A percentile compares a stretch with the other conserved stretches of the same genome.
Evolutionary conservation across 2,329 filamentous ascomycete genomes (phyloP).

Genomic region (Pseudocercospora pini-densiflorae): DNA sequence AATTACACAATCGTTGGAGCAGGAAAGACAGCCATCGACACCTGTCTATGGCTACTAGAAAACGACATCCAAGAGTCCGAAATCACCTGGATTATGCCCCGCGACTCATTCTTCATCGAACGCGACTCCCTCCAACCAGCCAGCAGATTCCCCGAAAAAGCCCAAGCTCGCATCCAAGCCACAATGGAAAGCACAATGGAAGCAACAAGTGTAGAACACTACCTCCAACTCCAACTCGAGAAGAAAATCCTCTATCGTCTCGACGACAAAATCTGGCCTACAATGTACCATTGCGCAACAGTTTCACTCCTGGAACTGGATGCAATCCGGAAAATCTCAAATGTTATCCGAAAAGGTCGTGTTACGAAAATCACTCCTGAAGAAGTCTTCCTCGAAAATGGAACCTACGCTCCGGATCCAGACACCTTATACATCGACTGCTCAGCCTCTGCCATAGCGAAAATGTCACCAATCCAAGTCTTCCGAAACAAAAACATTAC

Average conservation of each 20-base stretch:
- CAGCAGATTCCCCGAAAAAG: constrained; percentile 4
- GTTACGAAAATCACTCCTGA: constrained; percentile 13
- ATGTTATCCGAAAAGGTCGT: constrained; percentile 23
- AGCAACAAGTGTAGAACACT: constrained; percentile 21
- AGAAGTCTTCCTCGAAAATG: constrained; percentile 20
- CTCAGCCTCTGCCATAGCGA: constrained; percentile 20
- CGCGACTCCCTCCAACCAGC: constrained; percentile 21
- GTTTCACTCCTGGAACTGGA: constrained; percentile 24
- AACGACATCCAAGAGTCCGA: constrained; percentile 14
- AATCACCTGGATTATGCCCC: constrained; percentile 33
- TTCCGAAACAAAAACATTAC: constrained; percentile 23
- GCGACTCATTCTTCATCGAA: constrained; percentile 26
- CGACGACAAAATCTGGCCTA: constrained; percentile 17
- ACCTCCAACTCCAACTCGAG: constrained; percentile 6
- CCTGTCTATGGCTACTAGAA: constrained; percentile 26
- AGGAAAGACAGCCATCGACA: constrained; percentile 30
- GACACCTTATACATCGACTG: constrained; percentile 31
- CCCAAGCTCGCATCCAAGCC: neutral
- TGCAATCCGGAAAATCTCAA: constrained; percentile 21
- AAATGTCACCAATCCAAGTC: constrained; percentile 16
- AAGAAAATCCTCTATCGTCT: constrained; percentile 14
- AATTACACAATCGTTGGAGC: constrained; percentile 29
- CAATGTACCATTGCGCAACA: constrained; percentile 27
- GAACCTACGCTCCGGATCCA: neutral
- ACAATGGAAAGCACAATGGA: constrained; percentile 16